phyloP scores from a whole-genome alignment of 1,284 basidiomycete genomes.

The Stereum hirsutum region DNA sequence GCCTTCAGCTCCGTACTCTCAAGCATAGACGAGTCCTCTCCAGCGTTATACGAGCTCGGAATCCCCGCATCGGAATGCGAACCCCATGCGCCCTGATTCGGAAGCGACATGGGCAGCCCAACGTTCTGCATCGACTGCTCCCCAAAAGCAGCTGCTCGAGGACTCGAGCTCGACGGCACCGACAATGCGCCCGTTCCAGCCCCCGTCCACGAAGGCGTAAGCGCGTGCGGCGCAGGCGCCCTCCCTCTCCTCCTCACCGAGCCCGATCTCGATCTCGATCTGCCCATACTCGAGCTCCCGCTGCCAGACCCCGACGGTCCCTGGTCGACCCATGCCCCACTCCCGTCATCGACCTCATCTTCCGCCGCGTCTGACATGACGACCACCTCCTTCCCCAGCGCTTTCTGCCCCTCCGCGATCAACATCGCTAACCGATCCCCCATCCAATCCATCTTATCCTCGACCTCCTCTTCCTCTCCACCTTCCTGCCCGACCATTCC shows the following conservation, averaged over 20 bases:
- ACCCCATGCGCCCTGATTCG: too few species aligned
- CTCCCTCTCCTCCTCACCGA: too few species aligned
- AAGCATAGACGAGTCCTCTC: slow-evolving; percentile 36
- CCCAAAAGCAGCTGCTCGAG: too few species aligned
- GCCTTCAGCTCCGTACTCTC: slow-evolving; percentile 52
- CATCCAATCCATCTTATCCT: slow-evolving; percentile 68
- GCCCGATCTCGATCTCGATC: too few species aligned
- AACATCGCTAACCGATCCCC: slow-evolving; percentile 54
- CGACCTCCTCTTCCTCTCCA: slow-evolving; percentile 26
- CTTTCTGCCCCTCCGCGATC: slow-evolving; percentile 66
- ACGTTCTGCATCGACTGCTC: too few species aligned
- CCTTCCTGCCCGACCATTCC: too few species aligned
- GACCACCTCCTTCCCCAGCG: slow-evolving; percentile 61
- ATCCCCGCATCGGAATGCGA: slow-evolving; percentile 2
- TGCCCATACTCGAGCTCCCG: slow-evolving; percentile 17
- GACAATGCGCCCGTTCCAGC: slow-evolving; percentile 9
- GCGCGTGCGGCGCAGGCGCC: slow-evolving; percentile 20
- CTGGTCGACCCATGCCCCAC: slow-evolving; percentile 61
- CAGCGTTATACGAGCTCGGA: slow-evolving; percentile 17
- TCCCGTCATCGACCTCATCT: slow-evolving; percentile 66
- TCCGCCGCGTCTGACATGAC: slow-evolving; percentile 62
- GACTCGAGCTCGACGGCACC: too few species aligned
- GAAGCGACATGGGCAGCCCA: too few species aligned
- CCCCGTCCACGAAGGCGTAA: slow-evolving; percentile 18
- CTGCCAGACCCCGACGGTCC: slow-evolving; percentile 13